Evolutionary conservation across 2,329 filamentous ascomycete species (phyloP).

Genomic region (Apiospora marii): DNA sequence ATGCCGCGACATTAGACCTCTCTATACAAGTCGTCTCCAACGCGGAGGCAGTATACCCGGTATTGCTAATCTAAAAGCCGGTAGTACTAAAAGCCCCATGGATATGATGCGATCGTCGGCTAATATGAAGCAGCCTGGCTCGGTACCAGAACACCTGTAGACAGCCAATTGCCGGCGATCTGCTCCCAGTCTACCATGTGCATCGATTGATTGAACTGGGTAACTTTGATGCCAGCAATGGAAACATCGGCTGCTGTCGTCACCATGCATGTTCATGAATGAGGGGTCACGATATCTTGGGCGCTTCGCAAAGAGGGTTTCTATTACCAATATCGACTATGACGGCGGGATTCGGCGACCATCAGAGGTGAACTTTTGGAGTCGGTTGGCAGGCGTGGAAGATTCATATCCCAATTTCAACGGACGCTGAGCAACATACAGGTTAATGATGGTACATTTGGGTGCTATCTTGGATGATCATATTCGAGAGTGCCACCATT

Average conservation of each 20-base stretch:
- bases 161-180: neutral
- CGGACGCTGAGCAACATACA: no score
- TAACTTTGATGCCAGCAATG: constrained; percentile 46
- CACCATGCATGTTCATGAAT: constrained; percentile 48
- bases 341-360: constrained; percentile 46
- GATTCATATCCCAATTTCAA: neutral
- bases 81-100: constrained; percentile 10
- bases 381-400: neutral
- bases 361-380: constrained; percentile 48
- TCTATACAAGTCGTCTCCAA: neutral
- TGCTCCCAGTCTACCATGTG: neutral
- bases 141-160: neutral
- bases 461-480: constrained; percentile 48
- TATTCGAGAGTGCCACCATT: constrained; percentile 42
- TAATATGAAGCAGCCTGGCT: neutral
- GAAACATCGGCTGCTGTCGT: constrained; percentile 45
- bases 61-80: constrained; percentile 2
- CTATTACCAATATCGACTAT: constrained; percentile 38
- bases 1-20: neutral
- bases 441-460: no score
- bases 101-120: neutral
- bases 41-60: constrained; percentile 12
- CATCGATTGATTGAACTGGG: neutral
- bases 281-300: constrained; percentile 50
- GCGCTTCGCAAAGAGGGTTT: constrained; percentile 47